Base-by-base conservation (phyloP, 2,329 filamentous ascomycete genomes). In the Dactylonectria estremocensis region DNA sequence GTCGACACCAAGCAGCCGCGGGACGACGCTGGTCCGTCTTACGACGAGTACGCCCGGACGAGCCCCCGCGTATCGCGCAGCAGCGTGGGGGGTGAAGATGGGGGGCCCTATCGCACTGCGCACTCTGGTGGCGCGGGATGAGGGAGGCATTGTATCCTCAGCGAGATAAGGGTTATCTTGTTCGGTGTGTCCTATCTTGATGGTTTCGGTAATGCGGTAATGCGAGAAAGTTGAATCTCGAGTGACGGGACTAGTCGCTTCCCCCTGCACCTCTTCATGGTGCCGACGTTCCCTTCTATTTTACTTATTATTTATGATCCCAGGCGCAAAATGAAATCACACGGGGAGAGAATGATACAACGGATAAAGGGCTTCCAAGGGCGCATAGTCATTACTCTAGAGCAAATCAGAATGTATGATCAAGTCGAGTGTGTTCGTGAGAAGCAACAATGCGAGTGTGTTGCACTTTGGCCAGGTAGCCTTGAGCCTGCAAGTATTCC, bases 41-140 rank as follows among this genome's bases (percentile, higher is more conserved):
- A 77, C 37, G 74, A 76, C 18, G 76, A 77, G 35, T 73, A 71
- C 43, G 24, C 64, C 40, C 66, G 72, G 7, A 43, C 70, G 20
- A 70, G 69, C 24, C 72, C 69, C n/a, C 65, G 73, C 16, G 59
- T 62, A 8, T 60, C 67, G 59, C 64, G 71, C 20, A 68, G 67
- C 28, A 40, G 31, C 22, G 57, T 59, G 5, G 67, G 62, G 3
- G 69, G 60, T 1, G 72, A 74, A 9, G 72, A 75, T 20, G 66
- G 55, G n/a, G 64, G 68, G 5, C 46, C 71, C n/a, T 72, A 73
- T 58, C 70, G 66, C 14, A 31, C 55, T 35, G 37, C 61, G 31
- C 70, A 70, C 40, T 61, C 64, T 8, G 65, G 58, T 22, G 66
- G 61, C 9, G 63, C 53, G 22, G 43, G 55, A 68, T 56, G 63